phyloP scores from a whole-genome alignment of 345 rosid genomes.

The Theobroma cacao region DNA sequence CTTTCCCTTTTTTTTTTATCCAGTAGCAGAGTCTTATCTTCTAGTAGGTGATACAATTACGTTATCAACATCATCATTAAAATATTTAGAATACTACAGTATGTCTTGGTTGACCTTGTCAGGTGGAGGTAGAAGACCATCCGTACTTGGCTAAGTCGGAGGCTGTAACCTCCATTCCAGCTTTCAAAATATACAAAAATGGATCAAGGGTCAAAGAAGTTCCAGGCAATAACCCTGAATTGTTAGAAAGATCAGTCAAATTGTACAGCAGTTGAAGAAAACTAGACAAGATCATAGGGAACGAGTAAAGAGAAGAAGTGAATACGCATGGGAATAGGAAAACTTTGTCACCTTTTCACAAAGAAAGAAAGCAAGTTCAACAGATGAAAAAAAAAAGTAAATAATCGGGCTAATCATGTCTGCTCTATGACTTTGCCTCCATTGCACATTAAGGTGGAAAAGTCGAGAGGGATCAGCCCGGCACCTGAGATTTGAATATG shows the following conservation, averaged over 20 bases:
- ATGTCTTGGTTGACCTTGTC: neutral
- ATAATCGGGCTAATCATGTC: neutral
- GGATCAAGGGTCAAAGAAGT: constrained; percentile 45
- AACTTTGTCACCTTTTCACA: neutral
- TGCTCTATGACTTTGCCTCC: neutral
- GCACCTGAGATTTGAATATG: neutral
- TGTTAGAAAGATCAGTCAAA: constrained; percentile 39
- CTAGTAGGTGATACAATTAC: neutral
- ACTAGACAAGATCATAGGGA: neutral
- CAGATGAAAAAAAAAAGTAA: neutral
- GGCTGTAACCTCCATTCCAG: constrained; percentile 34
- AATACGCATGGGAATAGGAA: neutral
- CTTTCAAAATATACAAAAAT: constrained; percentile 52
- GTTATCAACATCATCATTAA: neutral
- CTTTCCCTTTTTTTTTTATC: neutral
- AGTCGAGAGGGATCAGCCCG: neutral
- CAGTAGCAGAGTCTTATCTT: neutral
- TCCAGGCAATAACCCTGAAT: constrained; percentile 33
- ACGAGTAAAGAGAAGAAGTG: neutral
- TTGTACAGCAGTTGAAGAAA: constrained; percentile 32
- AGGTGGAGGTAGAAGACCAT: constrained; percentile 54
- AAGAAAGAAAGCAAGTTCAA: neutral
- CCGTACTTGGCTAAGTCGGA: constrained; percentile 46
- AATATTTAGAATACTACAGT: neutral
- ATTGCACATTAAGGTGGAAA: neutral